A percentile compares a stretch with the other conserved stretches of the same genome.
Evolutionary conservation across 1,284 basidiomycete genomes (phyloP).

Genomic region (Puccinia polysora): DNA sequence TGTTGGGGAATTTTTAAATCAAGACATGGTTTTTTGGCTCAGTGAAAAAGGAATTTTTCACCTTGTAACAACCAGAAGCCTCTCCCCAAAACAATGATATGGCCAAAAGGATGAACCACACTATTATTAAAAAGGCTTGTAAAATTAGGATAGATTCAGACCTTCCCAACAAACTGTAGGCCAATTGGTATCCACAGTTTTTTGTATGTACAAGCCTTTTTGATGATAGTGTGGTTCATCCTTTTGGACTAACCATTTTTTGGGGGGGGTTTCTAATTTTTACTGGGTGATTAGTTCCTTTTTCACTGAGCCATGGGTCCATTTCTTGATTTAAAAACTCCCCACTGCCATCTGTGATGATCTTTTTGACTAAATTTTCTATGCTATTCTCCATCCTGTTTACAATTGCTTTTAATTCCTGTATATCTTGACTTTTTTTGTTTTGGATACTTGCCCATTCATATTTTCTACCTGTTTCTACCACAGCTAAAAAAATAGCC

Average conservation of each 20-base stretch:
- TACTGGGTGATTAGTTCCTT: conserved; percentile 5
- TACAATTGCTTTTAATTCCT: not conserved
- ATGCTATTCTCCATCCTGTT: not conserved
- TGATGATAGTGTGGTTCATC: conserved; percentile 13
- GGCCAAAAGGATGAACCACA: conserved; percentile 10
- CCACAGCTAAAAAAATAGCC: conserved; percentile 11
- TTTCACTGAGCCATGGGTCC: not conserved
- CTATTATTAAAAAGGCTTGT: no score
- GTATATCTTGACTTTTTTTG: not conserved
- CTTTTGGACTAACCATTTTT: conserved; percentile 17
- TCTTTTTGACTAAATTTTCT: not conserved
- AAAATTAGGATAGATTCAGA: no score
- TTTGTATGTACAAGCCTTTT: no score
- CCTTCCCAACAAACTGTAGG: no score
- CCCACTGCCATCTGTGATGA: conserved; percentile 12
- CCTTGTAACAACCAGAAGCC: conserved; percentile 5
- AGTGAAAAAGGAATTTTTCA: conserved; percentile 2
- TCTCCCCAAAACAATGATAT: conserved; percentile 20
- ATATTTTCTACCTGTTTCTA: conserved; percentile 16
- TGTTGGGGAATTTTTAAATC: conserved; percentile 18
- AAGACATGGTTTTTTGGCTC: not conserved
- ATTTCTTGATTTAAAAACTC: conserved; percentile 21
- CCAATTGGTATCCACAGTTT: no score
- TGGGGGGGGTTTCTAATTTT: conserved; percentile 23
- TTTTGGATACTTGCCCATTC: conserved; percentile 6